phyloP scores from a whole-genome alignment of 2,329 filamentous ascomycete genomes.

The Trichothecium sympodiale region DNA sequence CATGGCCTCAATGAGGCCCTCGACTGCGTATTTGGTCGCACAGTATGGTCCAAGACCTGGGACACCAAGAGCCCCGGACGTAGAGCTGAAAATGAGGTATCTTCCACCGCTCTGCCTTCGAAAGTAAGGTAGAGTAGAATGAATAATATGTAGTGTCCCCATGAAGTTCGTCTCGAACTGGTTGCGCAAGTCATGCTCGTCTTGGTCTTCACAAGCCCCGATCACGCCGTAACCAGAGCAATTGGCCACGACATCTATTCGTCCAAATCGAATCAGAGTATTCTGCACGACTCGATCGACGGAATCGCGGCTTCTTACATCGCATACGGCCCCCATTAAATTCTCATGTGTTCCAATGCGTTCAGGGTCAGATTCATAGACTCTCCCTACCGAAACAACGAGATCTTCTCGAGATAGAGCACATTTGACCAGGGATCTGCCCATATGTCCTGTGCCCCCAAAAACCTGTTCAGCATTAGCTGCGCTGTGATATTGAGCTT shows the following conservation, averaged over 20 bases:
- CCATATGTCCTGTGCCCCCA: slow-evolving; percentile 95
- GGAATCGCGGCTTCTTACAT: slow-evolving; percentile 73
- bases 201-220: slow-evolving; percentile 91
- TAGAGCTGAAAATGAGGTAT: slow-evolving; percentile 92
- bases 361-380: slow-evolving; percentile 62
- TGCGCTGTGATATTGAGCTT: neutral
- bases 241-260: slow-evolving; percentile 82
- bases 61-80: slow-evolving; percentile 82
- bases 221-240: slow-evolving; percentile 95
- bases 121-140: slow-evolving; percentile 79
- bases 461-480: slow-evolving; percentile 53
- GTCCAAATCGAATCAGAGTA: slow-evolving; percentile 64
- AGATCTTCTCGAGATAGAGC: slow-evolving; percentile 72
- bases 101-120: slow-evolving; percentile 63
- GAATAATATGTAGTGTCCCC: slow-evolving; percentile 87
- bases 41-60: slow-evolving; percentile 90
- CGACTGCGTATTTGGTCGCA: slow-evolving; percentile 93
- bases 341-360: slow-evolving; percentile 64
- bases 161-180: slow-evolving; percentile 98
- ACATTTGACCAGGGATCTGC: slow-evolving; percentile 75
- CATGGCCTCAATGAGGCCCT: slow-evolving; percentile 92
- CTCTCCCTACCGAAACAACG: slow-evolving; percentile 77
- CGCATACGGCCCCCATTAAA: slow-evolving; percentile 75
- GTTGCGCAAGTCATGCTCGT: slow-evolving; percentile 86
- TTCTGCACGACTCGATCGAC: slow-evolving; percentile 61